Evolutionary conservation across 2,329 filamentous ascomycete species (phyloP).

Genomic region (Cryphonectria nitschkei): DNA sequence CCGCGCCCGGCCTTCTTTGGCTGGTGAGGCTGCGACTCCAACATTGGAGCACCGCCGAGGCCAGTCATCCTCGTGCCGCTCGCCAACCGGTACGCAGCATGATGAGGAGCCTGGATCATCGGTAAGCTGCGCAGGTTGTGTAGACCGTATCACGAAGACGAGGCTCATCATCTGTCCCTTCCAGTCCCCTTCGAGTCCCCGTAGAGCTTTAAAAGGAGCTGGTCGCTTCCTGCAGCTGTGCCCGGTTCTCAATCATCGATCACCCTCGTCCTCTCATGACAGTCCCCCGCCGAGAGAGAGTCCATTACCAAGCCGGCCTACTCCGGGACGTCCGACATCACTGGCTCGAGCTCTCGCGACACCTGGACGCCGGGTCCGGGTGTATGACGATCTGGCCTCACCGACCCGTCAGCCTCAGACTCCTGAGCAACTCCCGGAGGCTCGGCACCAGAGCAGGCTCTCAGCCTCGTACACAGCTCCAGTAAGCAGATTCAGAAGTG

Average conservation of each 20-base stretch:
- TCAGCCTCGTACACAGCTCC: conserved; percentile 50
- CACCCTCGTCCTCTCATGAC: conserved; percentile 10
- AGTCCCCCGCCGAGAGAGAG: conserved; percentile 7
- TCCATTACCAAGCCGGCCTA: conserved; percentile 8
- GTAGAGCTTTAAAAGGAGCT: conserved; percentile 11
- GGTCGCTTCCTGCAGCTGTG: conserved; percentile 14
- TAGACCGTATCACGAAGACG: neutral
- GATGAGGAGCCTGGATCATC: conserved; percentile 25
- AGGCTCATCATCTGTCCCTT: neutral
- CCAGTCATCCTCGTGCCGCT: conserved; percentile 16
- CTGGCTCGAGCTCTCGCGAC: conserved; percentile 29
- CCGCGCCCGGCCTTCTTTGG: conserved; percentile 18
- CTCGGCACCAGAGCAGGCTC: conserved; percentile 50
- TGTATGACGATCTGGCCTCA: conserved; percentile 53
- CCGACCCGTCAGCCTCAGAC: conserved; percentile 53
- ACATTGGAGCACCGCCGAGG: conserved; percentile 3
- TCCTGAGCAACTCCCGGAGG: conserved; percentile 52
- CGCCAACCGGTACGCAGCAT: conserved; percentile 1
- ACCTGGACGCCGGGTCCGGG: conserved; percentile 36
- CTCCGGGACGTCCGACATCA: conserved; percentile 23
- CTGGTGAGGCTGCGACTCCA: neutral
- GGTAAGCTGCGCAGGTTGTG: conserved; percentile 11
- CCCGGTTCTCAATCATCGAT: conserved; percentile 1
- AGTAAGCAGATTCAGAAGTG: conserved; percentile 30
- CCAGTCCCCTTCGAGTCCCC: conserved; percentile 22